Percentiles rank a stretch among this genome's conserved stretches.
Conservation (phyloP, 2,329 filamentous ascomycete genomes). For the Monosporascus sp. region DNA sequence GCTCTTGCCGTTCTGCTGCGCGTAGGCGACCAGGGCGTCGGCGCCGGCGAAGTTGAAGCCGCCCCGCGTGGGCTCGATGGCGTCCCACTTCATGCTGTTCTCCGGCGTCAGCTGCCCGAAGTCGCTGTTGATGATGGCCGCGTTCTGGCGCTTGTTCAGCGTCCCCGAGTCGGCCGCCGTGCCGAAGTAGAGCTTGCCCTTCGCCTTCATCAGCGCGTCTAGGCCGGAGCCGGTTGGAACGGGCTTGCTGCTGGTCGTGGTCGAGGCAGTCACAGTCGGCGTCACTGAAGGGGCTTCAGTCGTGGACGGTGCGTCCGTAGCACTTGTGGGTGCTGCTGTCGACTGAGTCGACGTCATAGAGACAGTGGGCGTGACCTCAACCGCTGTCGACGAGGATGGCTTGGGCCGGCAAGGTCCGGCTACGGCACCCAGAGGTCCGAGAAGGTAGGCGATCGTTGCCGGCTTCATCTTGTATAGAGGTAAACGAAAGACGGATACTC, state of each 20-base stretch:
- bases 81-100: slow-evolving; percentile 50
- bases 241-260: neutral
- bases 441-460: slow-evolving; percentile 10
- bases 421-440: slow-evolving; percentile 12
- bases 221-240: slow-evolving; percentile 2
- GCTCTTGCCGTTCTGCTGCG: slow-evolving; percentile 33
- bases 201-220: slow-evolving; percentile 16
- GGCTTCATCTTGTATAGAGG: slow-evolving; percentile 12
- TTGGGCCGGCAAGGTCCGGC: slow-evolving; percentile 10
- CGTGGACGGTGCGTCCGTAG: neutral
- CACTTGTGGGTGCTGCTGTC: neutral
- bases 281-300: slow-evolving; percentile 2
- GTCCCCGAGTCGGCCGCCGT: slow-evolving; percentile 12
- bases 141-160: slow-evolving; percentile 6
- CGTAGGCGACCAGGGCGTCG: slow-evolving; percentile 39
- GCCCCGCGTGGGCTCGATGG: slow-evolving; percentile 48
- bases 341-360: neutral
- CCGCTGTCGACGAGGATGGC: slow-evolving; percentile 2
- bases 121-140: slow-evolving; percentile 10
- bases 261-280: slow-evolving; percentile 2
- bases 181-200: slow-evolving; percentile 19
- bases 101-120: slow-evolving; percentile 22
- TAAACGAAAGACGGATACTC: neutral
- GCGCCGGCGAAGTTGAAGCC: slow-evolving; percentile 51
- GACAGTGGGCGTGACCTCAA: neutral